Base-by-base conservation (phyloP, 768 basidiomycete genomes). In the Gelatoporia subvermispora region DNA sequence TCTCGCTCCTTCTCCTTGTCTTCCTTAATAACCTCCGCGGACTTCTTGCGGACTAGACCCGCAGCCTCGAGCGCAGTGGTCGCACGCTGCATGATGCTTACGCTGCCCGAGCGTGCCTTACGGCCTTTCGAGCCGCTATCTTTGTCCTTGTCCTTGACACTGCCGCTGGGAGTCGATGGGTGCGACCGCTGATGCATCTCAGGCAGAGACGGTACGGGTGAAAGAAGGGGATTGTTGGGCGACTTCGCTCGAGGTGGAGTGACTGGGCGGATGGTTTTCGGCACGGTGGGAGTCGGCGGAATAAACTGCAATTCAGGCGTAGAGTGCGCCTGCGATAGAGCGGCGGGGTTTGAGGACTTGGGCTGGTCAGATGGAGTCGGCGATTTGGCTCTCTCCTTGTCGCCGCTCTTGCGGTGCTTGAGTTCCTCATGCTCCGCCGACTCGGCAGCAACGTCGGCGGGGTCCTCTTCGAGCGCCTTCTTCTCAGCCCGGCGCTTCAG, bases 11-110 rank as follows among this genome's bases (percentile, higher is more conserved):
- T 65, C 50, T 83, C 79, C 43, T 72, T 75, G 40, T 83, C 80
- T 36, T 85, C 84, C 50, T 73, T 74, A 9, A 91, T 79, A 5
- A 71, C 84, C 62, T 93, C 91, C 0, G 78, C 68, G 3, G 85
- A 87, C 66, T 88, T 92, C 69, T 93, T 92, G 51, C 85, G 71
- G 41, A 92, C 87, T 9, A 94, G 67, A 2, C 90, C 87, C 11
- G 85, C 87, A 9, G 88, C 91, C 63, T 91, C 89, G 21, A 93
- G 74, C 1, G 88, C 91, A 1, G 92, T 95, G 2, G 93, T 94
- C 0, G 92, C 93, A 21, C 93, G 82, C 59, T 97, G 94, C 78
- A 98, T 89, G 65, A 98, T 96, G 59, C 86, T 93, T 44, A 98
- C 89, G 49, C 93, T 95, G 5, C 92, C 88, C 2, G 91, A 83